These are phyloP conservation scores for Aspergillus candidus DNA, from an alignment of 2,329 filamentous ascomycete species.

Conservation along the genomic window DNA sequence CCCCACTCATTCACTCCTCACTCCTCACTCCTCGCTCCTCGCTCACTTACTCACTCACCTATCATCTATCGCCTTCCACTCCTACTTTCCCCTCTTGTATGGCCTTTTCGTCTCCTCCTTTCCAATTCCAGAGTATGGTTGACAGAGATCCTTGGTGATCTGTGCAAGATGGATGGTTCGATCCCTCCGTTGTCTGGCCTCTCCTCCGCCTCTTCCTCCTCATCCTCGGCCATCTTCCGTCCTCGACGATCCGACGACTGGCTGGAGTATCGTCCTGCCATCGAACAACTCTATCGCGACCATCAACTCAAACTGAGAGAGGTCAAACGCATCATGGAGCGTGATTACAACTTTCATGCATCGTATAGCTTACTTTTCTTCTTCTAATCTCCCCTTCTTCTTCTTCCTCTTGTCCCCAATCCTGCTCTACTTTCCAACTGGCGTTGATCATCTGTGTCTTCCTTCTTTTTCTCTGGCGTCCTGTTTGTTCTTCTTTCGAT, in stretches of 20 bases:
- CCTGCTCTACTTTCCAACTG: not conserved
- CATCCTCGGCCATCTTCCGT: conserved; percentile 22
- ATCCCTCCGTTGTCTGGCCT: conserved; percentile 17
- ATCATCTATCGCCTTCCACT: no score
- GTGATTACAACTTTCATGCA: conserved; percentile 31
- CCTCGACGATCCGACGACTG: conserved; percentile 34
- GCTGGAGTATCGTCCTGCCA: conserved; percentile 30
- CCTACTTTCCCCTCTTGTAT: not conserved
- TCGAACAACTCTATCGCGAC: conserved; percentile 32
- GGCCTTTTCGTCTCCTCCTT: conserved; percentile 7
- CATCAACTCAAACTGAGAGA: conserved; percentile 31
- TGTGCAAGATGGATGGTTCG: conserved; percentile 21
- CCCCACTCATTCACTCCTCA: no score
- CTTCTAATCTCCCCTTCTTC: conserved; percentile 4
- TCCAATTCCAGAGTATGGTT: conserved; percentile 17
- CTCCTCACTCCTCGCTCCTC: no score
- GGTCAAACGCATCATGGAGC: conserved; percentile 34
- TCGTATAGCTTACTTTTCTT: conserved; percentile 22
- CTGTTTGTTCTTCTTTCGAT: conserved; percentile 6
- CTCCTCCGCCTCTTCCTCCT: conserved; percentile 13
- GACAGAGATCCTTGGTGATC: conserved; percentile 6
- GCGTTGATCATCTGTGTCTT: conserved; percentile 1
- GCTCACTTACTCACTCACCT: no score
- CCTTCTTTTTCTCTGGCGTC: conserved; percentile 5
- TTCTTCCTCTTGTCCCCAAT: not conserved